Evolutionary conservation across 2,329 filamentous ascomycete genomes (phyloP).

Genomic region (Eutypa lata): DNA sequence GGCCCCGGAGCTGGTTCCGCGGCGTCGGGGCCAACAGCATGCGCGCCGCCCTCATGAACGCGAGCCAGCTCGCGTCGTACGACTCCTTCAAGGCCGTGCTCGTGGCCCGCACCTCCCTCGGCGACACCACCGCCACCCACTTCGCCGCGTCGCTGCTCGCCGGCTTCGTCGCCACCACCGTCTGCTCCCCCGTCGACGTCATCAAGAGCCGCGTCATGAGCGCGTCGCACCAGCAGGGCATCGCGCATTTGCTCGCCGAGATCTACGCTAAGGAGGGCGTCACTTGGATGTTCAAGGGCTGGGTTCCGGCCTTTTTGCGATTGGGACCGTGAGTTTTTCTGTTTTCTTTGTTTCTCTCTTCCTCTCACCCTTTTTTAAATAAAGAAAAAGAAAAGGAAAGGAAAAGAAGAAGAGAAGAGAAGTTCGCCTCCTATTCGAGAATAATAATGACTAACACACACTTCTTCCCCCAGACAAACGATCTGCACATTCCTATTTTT

Average conservation of each 20-base stretch:
- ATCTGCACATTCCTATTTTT: conserved; percentile 84
- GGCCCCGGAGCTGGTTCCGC: conserved; percentile 71
- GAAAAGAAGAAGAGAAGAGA: too few species aligned
- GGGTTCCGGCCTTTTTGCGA: conserved; percentile 73
- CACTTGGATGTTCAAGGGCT: conserved; percentile 85
- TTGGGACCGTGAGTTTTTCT: conserved; percentile 56
- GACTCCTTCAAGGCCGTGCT: conserved; percentile 75
- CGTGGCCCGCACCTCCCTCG: conserved; percentile 62
- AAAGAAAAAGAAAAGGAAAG: too few species aligned
- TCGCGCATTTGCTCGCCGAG: conserved; percentile 60
- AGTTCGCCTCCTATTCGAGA: too few species aligned
- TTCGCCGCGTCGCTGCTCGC: conserved; percentile 75
- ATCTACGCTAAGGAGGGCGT: conserved; percentile 70
- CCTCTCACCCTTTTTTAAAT: background rate
- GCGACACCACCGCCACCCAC: conserved; percentile 71
- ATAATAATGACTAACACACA: background rate
- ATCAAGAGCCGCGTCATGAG: conserved; percentile 89
- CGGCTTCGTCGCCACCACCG: conserved; percentile 78
- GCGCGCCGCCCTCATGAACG: conserved; percentile 84
- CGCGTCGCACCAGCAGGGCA: conserved; percentile 47
- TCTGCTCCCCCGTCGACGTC: conserved; percentile 83
- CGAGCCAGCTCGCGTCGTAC: conserved; percentile 79
- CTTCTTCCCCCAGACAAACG: conserved; percentile 57
- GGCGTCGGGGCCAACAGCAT: conserved; percentile 81
- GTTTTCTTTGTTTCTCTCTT: background rate